phyloP scores from a whole-genome alignment of 371 early-diverging fungal species.

The Mortierella sp. region DNA sequence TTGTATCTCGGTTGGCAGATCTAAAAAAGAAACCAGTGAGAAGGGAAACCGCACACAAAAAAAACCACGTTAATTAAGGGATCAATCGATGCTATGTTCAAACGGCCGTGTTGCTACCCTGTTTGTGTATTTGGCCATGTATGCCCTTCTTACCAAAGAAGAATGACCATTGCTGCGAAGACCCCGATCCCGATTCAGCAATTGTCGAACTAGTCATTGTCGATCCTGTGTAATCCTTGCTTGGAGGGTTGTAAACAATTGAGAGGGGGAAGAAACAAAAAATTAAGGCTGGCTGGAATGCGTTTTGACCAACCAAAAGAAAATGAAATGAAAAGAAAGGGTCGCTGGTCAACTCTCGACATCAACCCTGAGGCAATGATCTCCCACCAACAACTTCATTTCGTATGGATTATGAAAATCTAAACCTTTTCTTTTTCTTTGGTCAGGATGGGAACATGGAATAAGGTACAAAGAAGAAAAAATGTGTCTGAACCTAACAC shows the following conservation, averaged over 20 bases:
- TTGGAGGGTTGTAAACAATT: too few species aligned
- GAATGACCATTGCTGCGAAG: conserved; percentile 9
- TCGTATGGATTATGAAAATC: background rate
- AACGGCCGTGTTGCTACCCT: background rate
- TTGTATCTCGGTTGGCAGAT: conserved; percentile 42
- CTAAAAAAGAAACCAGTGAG: background rate
- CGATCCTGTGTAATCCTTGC: background rate
- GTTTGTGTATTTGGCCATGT: background rate
- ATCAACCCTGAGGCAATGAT: background rate
- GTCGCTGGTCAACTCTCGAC: background rate
- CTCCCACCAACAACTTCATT: background rate
- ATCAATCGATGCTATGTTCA: background rate
- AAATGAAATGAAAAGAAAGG: background rate
- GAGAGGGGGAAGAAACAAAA: too few species aligned
- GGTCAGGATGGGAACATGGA: background rate
- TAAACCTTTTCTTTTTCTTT: background rate
- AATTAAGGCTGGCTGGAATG: too few species aligned
- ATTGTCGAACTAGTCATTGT: background rate
- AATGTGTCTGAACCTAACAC: background rate
- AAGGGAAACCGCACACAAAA: background rate
- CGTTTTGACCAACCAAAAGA: too few species aligned
- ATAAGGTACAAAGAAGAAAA: background rate
- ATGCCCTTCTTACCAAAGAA: conserved; percentile 11
- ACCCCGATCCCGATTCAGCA: background rate
- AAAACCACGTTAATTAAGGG: background rate